phyloP scores from a whole-genome alignment of 129 eudicot genomes.

The Tagetes erecta region DNA sequence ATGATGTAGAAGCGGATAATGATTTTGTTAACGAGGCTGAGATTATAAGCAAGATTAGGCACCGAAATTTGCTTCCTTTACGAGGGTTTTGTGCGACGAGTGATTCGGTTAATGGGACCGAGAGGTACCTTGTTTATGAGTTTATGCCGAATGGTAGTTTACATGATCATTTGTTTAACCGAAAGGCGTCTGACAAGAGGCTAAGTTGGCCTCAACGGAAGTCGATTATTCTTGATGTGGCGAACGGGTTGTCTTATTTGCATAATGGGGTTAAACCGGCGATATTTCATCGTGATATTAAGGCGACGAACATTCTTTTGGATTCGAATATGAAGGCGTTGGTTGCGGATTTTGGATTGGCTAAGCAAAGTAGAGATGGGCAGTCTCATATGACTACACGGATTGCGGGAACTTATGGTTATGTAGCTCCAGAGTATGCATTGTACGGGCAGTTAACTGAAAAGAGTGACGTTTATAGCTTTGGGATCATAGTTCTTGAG shows the following conservation, averaged over 20 bases:
- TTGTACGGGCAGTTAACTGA: conserved; percentile 76
- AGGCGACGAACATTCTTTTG: conserved; percentile 58
- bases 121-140: conserved; percentile 65
- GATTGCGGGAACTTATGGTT: conserved; percentile 75
- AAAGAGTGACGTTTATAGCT: conserved; percentile 72
- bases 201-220: conserved; percentile 71
- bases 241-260: conserved; percentile 67
- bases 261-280: conserved; percentile 75
- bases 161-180: conserved; percentile 55
- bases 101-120: conserved; percentile 39
- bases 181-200: background rate
- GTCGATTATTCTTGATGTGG: conserved; percentile 65
- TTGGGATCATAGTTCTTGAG: conserved; percentile 67
- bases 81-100: conserved; percentile 68
- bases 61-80: conserved; percentile 65
- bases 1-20: conserved; percentile 44
- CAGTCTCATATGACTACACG: conserved; percentile 65
- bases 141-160: conserved; percentile 73
- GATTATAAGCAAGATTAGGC: conserved; percentile 73
- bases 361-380: conserved; percentile 64
- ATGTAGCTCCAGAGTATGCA: conserved; percentile 78
- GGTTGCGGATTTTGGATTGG: conserved; percentile 81
- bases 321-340: conserved; percentile 66
- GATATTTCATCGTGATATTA: conserved; percentile 68
- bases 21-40: conserved; percentile 68